These are phyloP conservation scores for Fusarium continuum DNA, from an alignment of 2,329 filamentous ascomycete species.

Conservation along the genomic window DNA sequence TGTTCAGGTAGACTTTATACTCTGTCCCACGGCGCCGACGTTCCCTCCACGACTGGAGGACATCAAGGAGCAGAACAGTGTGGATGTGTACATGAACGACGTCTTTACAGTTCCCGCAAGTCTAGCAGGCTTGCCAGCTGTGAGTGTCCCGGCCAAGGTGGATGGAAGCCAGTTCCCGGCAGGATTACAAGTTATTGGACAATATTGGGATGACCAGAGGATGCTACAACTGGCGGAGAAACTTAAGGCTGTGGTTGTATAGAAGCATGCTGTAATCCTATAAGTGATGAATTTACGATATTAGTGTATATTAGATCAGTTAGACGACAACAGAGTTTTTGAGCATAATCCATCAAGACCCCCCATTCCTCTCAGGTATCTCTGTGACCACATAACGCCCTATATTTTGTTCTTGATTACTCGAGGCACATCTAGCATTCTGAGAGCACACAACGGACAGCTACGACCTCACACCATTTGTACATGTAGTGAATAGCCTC, in stretches of 20 bases:
- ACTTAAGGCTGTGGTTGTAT: slow-evolving; percentile 47
- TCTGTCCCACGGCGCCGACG: slow-evolving; percentile 88
- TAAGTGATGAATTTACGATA: slow-evolving; percentile 22
- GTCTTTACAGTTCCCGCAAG: slow-evolving; percentile 96
- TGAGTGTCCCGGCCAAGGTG: slow-evolving; percentile 74
- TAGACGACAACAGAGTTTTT: background rate
- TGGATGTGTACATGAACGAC: slow-evolving; percentile 92
- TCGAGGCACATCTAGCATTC: background rate
- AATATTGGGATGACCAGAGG: slow-evolving; percentile 78
- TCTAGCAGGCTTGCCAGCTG: slow-evolving; percentile 86
- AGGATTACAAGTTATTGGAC: slow-evolving; percentile 81
- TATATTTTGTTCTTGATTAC: too few relatives aligned
- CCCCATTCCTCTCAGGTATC: too few relatives aligned
- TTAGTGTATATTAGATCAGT: slow-evolving; percentile 27
- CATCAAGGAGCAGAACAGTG: slow-evolving; percentile 61
- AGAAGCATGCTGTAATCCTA: slow-evolving; percentile 9
- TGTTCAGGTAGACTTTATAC: slow-evolving; percentile 80
- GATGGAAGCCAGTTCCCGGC: slow-evolving; percentile 48
- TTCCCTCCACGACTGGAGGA: slow-evolving; percentile 72
- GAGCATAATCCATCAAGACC: too few relatives aligned
- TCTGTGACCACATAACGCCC: too few relatives aligned
- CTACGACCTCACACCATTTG: slow-evolving; percentile 18
- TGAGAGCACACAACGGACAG: slow-evolving; percentile 15
- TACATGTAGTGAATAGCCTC: slow-evolving; percentile 35
- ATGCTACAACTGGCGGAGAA: slow-evolving; percentile 67